Evolutionary conservation across 345 rosid species (phyloP).

Genomic region (Eucalyptus coolabah): DNA sequence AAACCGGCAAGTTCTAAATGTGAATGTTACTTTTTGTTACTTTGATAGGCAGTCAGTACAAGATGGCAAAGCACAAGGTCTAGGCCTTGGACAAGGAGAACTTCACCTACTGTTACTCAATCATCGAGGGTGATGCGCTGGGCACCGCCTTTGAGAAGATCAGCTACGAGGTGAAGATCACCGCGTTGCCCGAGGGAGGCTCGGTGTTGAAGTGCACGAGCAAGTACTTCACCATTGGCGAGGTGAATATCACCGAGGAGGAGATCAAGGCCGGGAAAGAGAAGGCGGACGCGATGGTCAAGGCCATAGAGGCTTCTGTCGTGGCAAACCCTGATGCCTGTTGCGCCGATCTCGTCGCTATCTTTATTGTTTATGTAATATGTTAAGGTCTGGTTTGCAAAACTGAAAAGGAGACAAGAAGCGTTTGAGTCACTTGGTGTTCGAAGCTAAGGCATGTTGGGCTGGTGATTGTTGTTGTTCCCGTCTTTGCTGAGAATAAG

Average conservation of each 20-base stretch:
- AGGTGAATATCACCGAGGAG: not conserved
- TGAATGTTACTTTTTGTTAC: not conserved
- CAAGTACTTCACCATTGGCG: slow-evolving; percentile 3
- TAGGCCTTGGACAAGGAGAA: slow-evolving; percentile 21
- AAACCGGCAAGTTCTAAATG: not conserved
- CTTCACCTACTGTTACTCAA: not conserved
- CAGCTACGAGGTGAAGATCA: not conserved
- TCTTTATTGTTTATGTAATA: not conserved
- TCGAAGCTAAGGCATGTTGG: not conserved
- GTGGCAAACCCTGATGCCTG: slow-evolving; percentile 15
- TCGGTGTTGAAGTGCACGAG: not conserved
- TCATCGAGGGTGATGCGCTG: slow-evolving; percentile 9
- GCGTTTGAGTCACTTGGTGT: not conserved
- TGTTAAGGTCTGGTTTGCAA: not conserved
- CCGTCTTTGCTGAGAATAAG: not conserved
- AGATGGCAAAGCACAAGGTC: slow-evolving; percentile 11
- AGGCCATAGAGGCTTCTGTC: slow-evolving; percentile 20
- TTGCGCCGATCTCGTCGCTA: not conserved
- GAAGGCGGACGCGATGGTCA: not conserved
- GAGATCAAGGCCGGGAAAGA: not conserved
- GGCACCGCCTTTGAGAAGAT: slow-evolving; percentile 1
- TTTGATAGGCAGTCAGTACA: not conserved
- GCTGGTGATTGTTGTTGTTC: not conserved
- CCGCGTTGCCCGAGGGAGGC: not conserved
- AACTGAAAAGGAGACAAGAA: not conserved